phyloP scores from a whole-genome alignment of 331 rosid genomes.

The Pyrus hybrid region DNA sequence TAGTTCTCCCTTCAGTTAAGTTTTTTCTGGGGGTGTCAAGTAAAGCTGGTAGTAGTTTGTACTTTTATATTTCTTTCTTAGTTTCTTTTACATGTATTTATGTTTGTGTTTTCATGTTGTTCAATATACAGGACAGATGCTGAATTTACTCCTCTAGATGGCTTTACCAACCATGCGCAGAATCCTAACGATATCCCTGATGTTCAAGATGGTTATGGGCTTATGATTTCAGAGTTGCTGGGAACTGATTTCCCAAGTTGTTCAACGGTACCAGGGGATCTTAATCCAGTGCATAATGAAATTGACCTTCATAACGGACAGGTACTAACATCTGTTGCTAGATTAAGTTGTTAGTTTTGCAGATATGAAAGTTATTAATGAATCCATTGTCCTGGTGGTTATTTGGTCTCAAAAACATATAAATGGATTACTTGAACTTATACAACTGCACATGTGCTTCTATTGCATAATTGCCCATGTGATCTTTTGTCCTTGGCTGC shows the following conservation, averaged over 20 bases:
- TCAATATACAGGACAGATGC: slow-evolving; percentile 59
- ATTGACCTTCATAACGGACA: slow-evolving; percentile 67
- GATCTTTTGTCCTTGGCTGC: neutral
- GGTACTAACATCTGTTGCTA: slow-evolving; percentile 36
- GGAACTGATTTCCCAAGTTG: slow-evolving; percentile 74
- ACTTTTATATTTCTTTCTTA: neutral
- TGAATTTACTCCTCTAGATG: slow-evolving; percentile 57
- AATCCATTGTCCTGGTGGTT: neutral
- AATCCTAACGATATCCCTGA: slow-evolving; percentile 60
- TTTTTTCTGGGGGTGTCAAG: neutral
- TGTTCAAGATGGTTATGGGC: slow-evolving; percentile 89
- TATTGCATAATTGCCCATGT: neutral
- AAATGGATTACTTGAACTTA: neutral
- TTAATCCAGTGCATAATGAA: slow-evolving; percentile 58
- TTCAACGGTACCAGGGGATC: slow-evolving; percentile 61
- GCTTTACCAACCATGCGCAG: slow-evolving; percentile 52
- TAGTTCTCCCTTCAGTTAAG: neutral
- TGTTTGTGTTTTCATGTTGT: slow-evolving; percentile 18
- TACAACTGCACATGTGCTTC: neutral
- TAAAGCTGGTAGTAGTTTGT: slow-evolving; percentile 12
- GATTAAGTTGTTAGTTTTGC: neutral
- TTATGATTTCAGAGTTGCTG: slow-evolving; percentile 84
- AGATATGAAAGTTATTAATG: neutral
- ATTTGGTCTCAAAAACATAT: neutral
- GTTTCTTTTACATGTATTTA: slow-evolving; percentile 16